A percentile compares a stretch with the other conserved stretches of the same genome.
Evolutionary conservation across 345 rosid species (phyloP).

Genomic region (Arabis alpina): DNA sequence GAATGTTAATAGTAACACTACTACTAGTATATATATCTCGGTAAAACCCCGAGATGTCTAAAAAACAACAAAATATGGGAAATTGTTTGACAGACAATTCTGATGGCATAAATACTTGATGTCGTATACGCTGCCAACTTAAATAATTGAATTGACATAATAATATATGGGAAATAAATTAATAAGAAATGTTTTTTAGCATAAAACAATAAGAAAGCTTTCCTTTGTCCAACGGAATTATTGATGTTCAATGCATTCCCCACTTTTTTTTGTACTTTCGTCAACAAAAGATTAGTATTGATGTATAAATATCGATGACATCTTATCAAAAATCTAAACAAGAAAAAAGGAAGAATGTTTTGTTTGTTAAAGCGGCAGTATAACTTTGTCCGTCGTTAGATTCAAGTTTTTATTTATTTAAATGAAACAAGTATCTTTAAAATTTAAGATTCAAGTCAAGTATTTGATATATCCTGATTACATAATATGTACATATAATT

Average conservation of each 20-base stretch:
- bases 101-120: slow-evolving; percentile 36
- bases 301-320: background rate
- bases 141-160: slow-evolving; percentile 26
- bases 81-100: slow-evolving; percentile 37
- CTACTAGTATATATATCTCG: background rate
- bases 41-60: slow-evolving; percentile 8
- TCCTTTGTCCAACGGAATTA: slow-evolving; percentile 39
- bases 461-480: slow-evolving; percentile 13
- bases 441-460: slow-evolving; percentile 11
- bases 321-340: background rate
- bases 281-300: background rate
- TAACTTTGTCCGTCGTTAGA: slow-evolving; percentile 27
- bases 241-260: slow-evolving; percentile 35
- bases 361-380: slow-evolving; percentile 9
- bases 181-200: background rate
- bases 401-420: background rate
- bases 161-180: background rate
- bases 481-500: background rate
- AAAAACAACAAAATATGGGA: slow-evolving; percentile 33
- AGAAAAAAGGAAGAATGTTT: background rate
- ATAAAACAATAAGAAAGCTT: slow-evolving; percentile 40
- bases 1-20: background rate
- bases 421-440: background rate
- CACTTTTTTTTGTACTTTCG: slow-evolving; percentile 3
- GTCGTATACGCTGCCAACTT: slow-evolving; percentile 38